A percentile compares a stretch with the other conserved stretches of the same genome.
Conservation (phyloP, 2,329 filamentous ascomycete genomes). For the Dothideomycetidae sp. region DNA sequence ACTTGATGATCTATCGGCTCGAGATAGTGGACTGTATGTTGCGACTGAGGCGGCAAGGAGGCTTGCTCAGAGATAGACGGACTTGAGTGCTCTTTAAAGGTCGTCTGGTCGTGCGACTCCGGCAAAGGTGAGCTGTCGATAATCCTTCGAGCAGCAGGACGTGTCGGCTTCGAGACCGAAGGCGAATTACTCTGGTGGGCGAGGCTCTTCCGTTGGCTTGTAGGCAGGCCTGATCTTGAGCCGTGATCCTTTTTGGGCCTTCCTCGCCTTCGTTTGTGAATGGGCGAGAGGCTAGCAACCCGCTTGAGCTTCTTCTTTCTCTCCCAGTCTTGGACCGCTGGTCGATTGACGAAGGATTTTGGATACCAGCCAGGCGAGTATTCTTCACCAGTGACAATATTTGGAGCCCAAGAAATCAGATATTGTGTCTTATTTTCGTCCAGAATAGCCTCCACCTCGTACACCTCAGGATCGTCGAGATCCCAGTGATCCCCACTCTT, state of each 20-base stretch:
- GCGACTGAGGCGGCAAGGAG: neutral
- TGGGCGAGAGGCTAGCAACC: neutral
- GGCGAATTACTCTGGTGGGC: neutral
- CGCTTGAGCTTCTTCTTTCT: conserved; percentile 14
- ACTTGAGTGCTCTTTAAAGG: neutral
- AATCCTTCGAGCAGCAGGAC: neutral
- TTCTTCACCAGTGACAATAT: conserved; percentile 33
- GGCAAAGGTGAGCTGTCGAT: conserved; percentile 3
- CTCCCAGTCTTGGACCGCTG: conserved; percentile 25
- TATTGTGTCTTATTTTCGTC: conserved; percentile 29
- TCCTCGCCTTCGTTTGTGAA: conserved; percentile 2
- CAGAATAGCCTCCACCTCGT: conserved; percentile 20
- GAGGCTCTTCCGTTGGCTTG: neutral
- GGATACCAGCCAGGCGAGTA: conserved; percentile 41
- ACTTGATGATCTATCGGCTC: neutral
- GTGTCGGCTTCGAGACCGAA: conserved; percentile 1
- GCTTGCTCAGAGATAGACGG: too few relatives aligned
- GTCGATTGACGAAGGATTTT: conserved; percentile 23
- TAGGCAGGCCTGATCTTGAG: neutral
- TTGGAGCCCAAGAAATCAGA: conserved; percentile 42
- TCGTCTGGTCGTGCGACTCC: neutral
- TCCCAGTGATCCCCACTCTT: conserved; percentile 13
- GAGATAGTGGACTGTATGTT: too few relatives aligned
- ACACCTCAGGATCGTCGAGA: conserved; percentile 18
- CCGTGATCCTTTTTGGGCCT: conserved; percentile 1